phyloP scores from a whole-genome alignment of 164 flowering plant genomes.

The Dillenia turbinata region DNA sequence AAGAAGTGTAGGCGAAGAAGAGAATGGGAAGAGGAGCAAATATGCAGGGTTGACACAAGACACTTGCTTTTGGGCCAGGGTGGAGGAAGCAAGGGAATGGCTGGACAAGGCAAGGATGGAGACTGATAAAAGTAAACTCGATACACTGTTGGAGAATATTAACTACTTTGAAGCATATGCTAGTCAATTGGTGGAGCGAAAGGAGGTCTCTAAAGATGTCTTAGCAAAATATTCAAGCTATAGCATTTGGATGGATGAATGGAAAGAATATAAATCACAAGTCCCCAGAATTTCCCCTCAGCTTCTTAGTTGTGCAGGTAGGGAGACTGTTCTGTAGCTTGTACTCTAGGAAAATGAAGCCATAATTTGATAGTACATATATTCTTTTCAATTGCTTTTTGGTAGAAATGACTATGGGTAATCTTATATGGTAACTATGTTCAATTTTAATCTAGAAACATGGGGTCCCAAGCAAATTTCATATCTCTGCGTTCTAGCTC shows the following conservation, averaged over 20 bases:
- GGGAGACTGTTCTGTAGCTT: constrained; percentile 16
- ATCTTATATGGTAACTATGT: too few relatives aligned
- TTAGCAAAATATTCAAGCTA: constrained; percentile 65
- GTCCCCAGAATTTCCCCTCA: constrained; percentile 17
- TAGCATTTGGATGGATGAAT: constrained; percentile 39
- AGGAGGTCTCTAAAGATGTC: constrained; percentile 73
- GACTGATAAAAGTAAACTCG: constrained; percentile 18
- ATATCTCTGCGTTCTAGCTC: too few relatives aligned
- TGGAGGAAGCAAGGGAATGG: constrained; percentile 72
- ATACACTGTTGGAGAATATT: constrained; percentile 34
- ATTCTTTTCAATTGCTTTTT: too few relatives aligned
- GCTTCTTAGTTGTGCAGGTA: constrained; percentile 13
- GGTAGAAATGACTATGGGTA: too few relatives aligned
- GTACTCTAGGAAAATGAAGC: too few relatives aligned
- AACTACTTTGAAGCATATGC: constrained; percentile 49
- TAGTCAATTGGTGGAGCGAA: constrained; percentile 35
- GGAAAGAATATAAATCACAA: constrained; percentile 27
- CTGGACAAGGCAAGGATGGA: constrained; percentile 28
- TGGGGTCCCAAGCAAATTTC: too few relatives aligned
- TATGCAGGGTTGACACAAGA: constrained; percentile 74
- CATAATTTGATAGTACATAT: too few relatives aligned
- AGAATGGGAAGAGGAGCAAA: constrained; percentile 33
- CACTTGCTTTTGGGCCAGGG: constrained; percentile 77
- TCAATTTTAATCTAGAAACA: too few relatives aligned
- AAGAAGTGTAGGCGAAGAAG: constrained; percentile 15